phyloP scores from a whole-genome alignment of 78 protist species.

The Dictyostelium citrinum region DNA sequence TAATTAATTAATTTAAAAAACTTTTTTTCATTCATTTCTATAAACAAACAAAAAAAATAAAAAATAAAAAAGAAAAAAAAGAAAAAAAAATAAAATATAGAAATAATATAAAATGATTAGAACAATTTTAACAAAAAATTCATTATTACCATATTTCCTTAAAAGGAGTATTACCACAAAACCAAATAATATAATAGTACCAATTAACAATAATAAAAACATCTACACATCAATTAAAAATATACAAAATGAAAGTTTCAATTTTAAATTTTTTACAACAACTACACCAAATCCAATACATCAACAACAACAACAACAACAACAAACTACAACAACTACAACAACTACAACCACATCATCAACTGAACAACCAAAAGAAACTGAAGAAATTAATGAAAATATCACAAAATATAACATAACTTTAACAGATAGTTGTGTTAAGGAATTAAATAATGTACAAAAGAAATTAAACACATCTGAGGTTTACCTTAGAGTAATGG shows the following conservation, averaged over 20 bases:
- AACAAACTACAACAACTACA: background rate
- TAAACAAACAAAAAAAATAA: background rate
- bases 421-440: background rate
- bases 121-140: background rate
- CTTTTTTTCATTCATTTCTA: background rate
- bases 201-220: background rate
- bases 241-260: background rate
- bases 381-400: background rate
- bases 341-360: background rate
- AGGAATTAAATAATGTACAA: conserved; percentile 20
- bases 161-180: background rate
- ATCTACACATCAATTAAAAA: background rate
- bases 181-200: background rate
- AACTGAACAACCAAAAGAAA: background rate
- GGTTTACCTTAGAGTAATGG: conserved; percentile 64
- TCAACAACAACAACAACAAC: background rate
- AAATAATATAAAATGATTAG: background rate
- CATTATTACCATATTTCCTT: background rate
- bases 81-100: background rate
- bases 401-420: conserved; percentile 1
- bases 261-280: background rate
- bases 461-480: background rate
- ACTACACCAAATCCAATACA: background rate
- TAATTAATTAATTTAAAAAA: background rate
- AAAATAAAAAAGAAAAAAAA: background rate